Base-by-base conservation (phyloP, 176 grass and related monocot genomes). In the Oryza glumipatula region DNA sequence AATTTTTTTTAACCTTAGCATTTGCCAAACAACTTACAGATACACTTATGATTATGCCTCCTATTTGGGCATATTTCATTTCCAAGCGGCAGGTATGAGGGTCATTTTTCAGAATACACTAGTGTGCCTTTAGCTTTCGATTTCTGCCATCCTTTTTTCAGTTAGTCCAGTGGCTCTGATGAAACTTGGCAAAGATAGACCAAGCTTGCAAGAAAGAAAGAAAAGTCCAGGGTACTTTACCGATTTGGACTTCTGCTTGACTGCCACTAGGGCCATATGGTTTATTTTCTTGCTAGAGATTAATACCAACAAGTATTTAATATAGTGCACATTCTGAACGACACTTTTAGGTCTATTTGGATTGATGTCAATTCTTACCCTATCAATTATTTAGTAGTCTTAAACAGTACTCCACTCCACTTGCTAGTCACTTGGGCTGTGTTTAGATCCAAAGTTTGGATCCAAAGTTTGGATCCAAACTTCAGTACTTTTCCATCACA, bases 51-150 rank as follows among this genome's bases (percentile, higher is more conserved):
- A 5, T 41, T 41, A 44, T 44, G 43, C 71, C 60, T 67, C 58
- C 9, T 70, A 23, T 15, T 23, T 52, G 26, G 39, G 41, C 9
- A 77, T 77, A 22, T 70, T 43, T 60, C n/a, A n/a, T 35, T 46
- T 21, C 11, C 0, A 21, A 2, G n/a, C 33, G 11, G 28, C 32
- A 22, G 60, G 60, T 67, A 49, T 11, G 22, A 5, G 16, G 22
- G 74, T 78, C 49, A 24, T 77, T 78, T 78, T 70, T 85, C 83
- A 60, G 13, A 38, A 9, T 4, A 9, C 23, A 41, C 41, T 65
- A 21, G 33, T 4, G 7, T 21, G 16, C 15, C 7, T 69, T 36
- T 69, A 23, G 58, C 19, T 68, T 19, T 9, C 0, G 12, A 19
- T 69, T 6, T 9, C 7, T 16, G 12, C 35, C 36, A 65, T 65